These are phyloP conservation scores for Sedum album DNA, from an alignment of 164 flowering plant species.

Conservation along the genomic window DNA sequence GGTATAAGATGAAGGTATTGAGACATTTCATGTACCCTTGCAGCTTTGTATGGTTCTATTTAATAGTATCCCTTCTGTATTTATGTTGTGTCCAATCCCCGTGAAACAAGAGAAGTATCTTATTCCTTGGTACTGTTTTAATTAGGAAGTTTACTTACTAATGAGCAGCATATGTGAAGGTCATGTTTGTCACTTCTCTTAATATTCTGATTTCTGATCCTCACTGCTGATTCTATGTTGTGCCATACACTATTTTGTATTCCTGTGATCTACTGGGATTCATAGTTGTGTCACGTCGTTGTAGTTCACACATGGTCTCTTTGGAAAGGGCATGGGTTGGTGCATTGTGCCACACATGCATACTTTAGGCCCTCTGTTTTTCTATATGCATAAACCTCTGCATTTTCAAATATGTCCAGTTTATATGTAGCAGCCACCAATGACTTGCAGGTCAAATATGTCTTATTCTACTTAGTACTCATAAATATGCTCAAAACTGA, in stretches of 20 bases:
- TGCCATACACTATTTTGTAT: neutral
- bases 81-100: too few species aligned
- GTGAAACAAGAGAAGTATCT: neutral
- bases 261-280: neutral
- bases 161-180: neutral
- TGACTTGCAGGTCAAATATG: neutral
- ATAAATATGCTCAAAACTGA: neutral
- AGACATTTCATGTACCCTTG: neutral
- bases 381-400: neutral
- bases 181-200: neutral
- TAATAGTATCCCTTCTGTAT: too few species aligned
- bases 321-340: neutral
- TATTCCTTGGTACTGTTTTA: neutral
- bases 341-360: neutral
- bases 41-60: neutral
- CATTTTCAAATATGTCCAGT: neutral
- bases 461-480: neutral
- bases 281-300: neutral
- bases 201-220: neutral
- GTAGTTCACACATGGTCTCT: neutral
- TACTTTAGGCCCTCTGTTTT: neutral
- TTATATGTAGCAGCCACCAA: neutral
- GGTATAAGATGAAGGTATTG: slow-evolving; percentile 90
- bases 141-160: neutral
- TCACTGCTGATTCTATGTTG: neutral